Evolutionary conservation across 2,329 filamentous ascomycete genomes (phyloP).

Genomic region (Emergomyces orientalis): DNA sequence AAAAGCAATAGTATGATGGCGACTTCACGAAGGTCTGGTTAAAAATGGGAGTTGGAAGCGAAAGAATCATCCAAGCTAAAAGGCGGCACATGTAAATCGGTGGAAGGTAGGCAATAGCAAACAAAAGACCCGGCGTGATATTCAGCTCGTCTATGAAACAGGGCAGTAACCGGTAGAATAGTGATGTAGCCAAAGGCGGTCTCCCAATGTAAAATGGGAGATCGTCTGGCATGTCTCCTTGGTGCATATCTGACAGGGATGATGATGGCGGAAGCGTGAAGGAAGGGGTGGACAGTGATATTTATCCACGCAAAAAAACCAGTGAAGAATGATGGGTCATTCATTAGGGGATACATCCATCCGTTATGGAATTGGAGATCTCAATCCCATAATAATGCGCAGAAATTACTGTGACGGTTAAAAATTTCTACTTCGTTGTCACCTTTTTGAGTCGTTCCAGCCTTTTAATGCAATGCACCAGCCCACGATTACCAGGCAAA

Average conservation of each 20-base stretch:
- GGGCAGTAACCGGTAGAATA: neutral
- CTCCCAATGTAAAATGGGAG: neutral
- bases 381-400: neutral
- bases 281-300: neutral
- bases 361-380: neutral
- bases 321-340: neutral
- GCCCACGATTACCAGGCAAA: neutral
- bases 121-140: neutral
- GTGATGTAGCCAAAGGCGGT: no score
- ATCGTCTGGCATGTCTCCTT: neutral
- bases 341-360: neutral
- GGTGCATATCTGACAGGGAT: neutral
- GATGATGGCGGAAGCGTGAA: neutral
- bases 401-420: neutral
- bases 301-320: neutral
- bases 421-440: neutral
- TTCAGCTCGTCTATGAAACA: neutral
- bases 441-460: neutral
- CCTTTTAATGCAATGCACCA: neutral
- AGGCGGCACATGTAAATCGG: neutral
- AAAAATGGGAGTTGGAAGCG: neutral
- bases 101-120: neutral
- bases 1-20: neutral
- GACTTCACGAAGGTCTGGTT: neutral
- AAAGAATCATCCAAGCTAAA: neutral